These are phyloP conservation scores for Ascosphaera apis DNA, from an alignment of 2,329 filamentous ascomycete species.

Conservation along the genomic window DNA sequence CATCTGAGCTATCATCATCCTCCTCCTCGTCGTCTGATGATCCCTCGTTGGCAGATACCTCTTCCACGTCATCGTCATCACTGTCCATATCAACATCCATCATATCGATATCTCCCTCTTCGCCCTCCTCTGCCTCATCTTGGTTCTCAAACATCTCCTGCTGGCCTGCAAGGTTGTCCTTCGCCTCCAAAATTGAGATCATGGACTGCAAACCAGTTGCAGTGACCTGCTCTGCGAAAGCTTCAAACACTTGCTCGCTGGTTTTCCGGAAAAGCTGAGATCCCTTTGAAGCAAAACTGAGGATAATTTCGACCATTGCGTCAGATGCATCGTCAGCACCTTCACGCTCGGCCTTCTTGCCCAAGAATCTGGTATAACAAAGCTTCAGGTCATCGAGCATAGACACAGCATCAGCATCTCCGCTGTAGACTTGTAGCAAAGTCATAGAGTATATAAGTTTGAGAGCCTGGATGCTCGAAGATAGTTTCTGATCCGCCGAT, in stretches of 20 bases:
- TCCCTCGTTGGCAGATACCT: conserved; percentile 20
- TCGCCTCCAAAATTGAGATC: conserved; percentile 43
- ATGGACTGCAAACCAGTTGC: conserved; percentile 45
- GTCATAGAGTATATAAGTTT: conserved; percentile 65
- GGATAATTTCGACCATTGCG: conserved; percentile 61
- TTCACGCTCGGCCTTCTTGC: conserved; percentile 28
- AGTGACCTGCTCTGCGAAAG: conserved; percentile 56
- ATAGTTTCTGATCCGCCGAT: conserved; percentile 26
- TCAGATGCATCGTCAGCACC: conserved; percentile 33
- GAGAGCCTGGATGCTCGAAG: conserved; percentile 34
- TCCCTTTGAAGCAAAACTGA: conserved; percentile 72
- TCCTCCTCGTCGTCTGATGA: conserved; percentile 28
- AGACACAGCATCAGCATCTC: conserved; percentile 63
- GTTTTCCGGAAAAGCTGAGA: conserved; percentile 69
- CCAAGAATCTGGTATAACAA: conserved; percentile 42
- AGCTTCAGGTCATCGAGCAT: conserved; percentile 62
- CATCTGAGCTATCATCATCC: conserved; percentile 8
- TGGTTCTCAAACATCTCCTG: conserved; percentile 62
- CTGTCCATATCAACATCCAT: conserved; percentile 9
- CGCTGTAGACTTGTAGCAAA: conserved; percentile 73
- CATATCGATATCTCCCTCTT: conserved; percentile 13
- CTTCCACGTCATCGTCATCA: conserved; percentile 7
- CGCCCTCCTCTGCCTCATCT: conserved; percentile 18
- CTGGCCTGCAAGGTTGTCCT: conserved; percentile 64
- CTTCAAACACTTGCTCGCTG: conserved; percentile 67